These are phyloP conservation scores for Alternaria sp. DNA, from an alignment of 2,329 filamentous ascomycete genomes.

Conservation along the genomic window DNA sequence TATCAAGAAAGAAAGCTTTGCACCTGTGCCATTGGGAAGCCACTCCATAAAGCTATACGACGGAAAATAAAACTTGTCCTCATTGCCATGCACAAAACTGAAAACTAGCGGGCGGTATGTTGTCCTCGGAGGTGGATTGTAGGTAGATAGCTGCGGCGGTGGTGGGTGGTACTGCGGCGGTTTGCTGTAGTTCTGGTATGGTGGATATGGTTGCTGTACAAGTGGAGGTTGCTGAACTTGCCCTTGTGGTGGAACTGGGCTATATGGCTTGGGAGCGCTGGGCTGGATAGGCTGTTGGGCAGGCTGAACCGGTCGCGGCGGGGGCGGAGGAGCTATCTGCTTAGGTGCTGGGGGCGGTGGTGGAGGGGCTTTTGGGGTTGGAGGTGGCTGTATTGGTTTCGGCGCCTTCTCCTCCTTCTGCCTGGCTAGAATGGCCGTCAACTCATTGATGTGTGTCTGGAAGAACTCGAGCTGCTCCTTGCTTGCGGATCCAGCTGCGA, in stretches of 20 bases:
- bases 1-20: constrained; percentile 79
- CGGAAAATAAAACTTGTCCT: constrained; percentile 81
- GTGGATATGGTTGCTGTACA: constrained; percentile 26
- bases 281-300: constrained; percentile 21
- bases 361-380: constrained; percentile 22
- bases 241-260: constrained; percentile 8
- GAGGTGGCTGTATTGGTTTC: constrained; percentile 28
- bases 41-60: constrained; percentile 80
- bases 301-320: constrained; percentile 24
- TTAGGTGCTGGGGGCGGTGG: constrained; percentile 20
- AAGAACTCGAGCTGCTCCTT: constrained; percentile 77
- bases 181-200: constrained; percentile 35
- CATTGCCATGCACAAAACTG: constrained; percentile 55
- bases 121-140: constrained; percentile 52
- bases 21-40: constrained; percentile 65
- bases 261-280: constrained; percentile 16
- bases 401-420: constrained; percentile 49
- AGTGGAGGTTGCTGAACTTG: constrained; percentile 30
- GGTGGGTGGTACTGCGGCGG: constrained; percentile 34
- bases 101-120: constrained; percentile 53
- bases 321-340: constrained; percentile 23
- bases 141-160: constrained; percentile 39
- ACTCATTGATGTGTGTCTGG: constrained; percentile 80
- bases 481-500: constrained; percentile 77
- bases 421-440: constrained; percentile 64